These are phyloP conservation scores for Stagonosporopsis tanaceti DNA, from an alignment of 2,329 filamentous ascomycete genomes.

Conservation along the genomic window DNA sequence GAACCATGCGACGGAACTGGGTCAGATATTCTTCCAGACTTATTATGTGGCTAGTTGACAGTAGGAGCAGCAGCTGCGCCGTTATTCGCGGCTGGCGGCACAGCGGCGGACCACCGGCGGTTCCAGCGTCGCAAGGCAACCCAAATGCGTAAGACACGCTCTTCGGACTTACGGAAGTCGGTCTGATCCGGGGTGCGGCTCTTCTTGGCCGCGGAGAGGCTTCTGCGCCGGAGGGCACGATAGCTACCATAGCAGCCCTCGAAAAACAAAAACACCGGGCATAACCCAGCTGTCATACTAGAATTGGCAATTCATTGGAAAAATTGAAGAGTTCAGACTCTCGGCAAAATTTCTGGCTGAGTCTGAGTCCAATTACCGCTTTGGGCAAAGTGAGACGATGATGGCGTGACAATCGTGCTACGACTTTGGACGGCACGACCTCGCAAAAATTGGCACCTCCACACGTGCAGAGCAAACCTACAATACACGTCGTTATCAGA, in stretches of 20 bases:
- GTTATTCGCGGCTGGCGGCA: slow-evolving; percentile 6
- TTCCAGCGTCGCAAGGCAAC: slow-evolving; percentile 4
- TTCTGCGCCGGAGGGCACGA: slow-evolving; percentile 1
- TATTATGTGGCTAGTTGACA: neutral
- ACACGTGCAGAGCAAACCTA: slow-evolving; percentile 22
- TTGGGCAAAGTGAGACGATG: slow-evolving; percentile 19
- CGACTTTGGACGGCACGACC: neutral
- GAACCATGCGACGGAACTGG: neutral
- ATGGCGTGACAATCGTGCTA: slow-evolving; percentile 31
- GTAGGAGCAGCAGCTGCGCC: neutral
- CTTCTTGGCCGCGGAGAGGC: neutral
- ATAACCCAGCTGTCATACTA: neutral
- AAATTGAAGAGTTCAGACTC: neutral
- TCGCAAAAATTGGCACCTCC: slow-evolving; percentile 14
- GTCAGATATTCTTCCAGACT: neutral
- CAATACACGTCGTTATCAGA: slow-evolving; percentile 7
- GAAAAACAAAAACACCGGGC: neutral
- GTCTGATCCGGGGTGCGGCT: neutral
- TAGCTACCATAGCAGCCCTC: neutral
- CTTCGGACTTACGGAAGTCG: neutral
- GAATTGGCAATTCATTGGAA: neutral
- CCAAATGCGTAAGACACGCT: neutral
- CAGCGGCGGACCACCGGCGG: slow-evolving; percentile 4
- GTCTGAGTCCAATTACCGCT: slow-evolving; percentile 4
- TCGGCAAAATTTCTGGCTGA: slow-evolving; percentile 10